A percentile compares a stretch with the other conserved stretches of the same genome.
Evolutionary conservation across 306 rosid species (phyloP).

Genomic region (Malus fusca): DNA sequence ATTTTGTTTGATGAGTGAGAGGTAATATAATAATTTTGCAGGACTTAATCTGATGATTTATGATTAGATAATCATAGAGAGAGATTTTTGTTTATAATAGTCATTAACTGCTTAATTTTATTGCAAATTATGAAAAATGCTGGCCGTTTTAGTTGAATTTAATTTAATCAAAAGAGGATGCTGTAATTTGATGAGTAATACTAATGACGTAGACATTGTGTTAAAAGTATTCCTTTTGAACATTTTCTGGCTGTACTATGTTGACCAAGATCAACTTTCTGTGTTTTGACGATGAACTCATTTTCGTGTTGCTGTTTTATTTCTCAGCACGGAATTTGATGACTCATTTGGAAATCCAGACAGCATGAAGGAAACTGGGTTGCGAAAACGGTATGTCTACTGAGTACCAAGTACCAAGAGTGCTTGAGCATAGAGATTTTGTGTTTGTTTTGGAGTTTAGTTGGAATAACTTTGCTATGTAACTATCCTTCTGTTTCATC

Average conservation of each 20-base stretch:
- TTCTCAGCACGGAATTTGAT: constrained; percentile 50
- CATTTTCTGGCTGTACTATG: neutral
- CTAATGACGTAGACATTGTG: neutral
- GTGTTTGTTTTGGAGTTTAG: too few species aligned
- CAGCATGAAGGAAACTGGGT: constrained; percentile 40
- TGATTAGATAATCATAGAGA: neutral
- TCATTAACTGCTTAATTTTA: neutral
- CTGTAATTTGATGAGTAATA: neutral
- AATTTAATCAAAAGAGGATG: neutral
- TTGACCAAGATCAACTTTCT: constrained; percentile 1
- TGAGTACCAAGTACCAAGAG: neutral
- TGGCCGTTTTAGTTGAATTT: neutral
- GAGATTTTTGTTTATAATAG: neutral
- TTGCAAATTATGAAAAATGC: neutral
- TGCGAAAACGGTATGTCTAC: constrained; percentile 52
- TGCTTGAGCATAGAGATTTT: too few species aligned
- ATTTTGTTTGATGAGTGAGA: neutral
- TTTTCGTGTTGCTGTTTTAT: constrained; percentile 5
- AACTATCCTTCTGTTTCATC: too few species aligned
- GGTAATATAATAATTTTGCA: neutral
- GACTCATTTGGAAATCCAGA: constrained; percentile 28
- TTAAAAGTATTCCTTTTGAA: neutral
- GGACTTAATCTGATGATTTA: neutral
- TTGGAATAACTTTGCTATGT: too few species aligned
- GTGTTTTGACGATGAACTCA: neutral